Conservation (phyloP, 2,329 filamentous ascomycete species). For the Diaporthe australafricana region DNA sequence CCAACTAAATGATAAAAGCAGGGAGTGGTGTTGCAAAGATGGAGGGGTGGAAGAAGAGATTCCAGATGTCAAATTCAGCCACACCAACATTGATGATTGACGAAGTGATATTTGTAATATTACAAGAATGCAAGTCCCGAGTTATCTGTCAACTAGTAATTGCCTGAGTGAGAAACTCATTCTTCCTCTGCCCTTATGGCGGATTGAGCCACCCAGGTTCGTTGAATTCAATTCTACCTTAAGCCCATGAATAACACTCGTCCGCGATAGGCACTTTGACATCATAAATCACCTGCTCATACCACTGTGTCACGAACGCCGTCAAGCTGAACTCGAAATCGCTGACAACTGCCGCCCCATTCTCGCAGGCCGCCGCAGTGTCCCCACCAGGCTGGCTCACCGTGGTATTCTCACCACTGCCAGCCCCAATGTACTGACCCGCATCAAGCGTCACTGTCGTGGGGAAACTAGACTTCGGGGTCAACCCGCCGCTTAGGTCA, state of each 20-base stretch:
- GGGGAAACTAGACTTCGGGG: conserved; percentile 43
- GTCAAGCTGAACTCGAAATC: conserved; percentile 44
- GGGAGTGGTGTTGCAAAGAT: too few species aligned
- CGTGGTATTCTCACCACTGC: conserved; percentile 13
- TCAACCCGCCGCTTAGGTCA: conserved; percentile 44
- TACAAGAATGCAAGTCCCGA: too few species aligned
- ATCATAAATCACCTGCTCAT: conserved; percentile 42
- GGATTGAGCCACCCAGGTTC: too few species aligned
- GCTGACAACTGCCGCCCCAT: conserved; percentile 42
- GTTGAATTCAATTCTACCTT: too few species aligned
- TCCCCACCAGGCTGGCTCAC: conserved; percentile 29
- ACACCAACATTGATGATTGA: too few species aligned
- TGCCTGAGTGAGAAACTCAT: too few species aligned
- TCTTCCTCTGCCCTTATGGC: too few species aligned
- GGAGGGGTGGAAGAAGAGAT: too few species aligned
- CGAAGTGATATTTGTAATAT: too few species aligned
- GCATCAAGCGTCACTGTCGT: conserved; percentile 42
- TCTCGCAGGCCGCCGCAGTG: conserved; percentile 37
- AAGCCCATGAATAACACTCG: conserved; percentile 43
- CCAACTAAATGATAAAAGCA: too few species aligned
- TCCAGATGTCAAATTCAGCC: too few species aligned
- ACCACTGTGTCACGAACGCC: conserved; percentile 44
- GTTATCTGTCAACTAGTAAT: too few species aligned
- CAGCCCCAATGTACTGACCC: conserved; percentile 37
- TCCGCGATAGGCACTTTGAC: conserved; percentile 43